Conservation (phyloP, 2,329 filamentous ascomycete species). For the Alternaria sp. region DNA sequence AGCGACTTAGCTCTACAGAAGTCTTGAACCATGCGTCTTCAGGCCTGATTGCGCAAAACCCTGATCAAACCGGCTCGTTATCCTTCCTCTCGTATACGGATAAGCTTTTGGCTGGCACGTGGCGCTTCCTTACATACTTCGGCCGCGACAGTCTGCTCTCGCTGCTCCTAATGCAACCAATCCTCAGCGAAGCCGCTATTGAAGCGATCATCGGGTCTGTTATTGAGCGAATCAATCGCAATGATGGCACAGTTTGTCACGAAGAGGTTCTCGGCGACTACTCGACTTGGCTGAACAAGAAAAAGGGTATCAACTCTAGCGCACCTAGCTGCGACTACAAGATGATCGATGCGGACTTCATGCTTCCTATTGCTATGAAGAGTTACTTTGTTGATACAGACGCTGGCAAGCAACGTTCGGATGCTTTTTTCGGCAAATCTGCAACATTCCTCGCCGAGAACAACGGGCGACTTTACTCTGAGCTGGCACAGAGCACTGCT, state of each 20-base stretch:
- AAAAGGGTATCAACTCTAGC: conserved; percentile 62
- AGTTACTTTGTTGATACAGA: conserved; percentile 64
- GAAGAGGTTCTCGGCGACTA: conserved; percentile 73
- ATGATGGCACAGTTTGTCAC: conserved; percentile 68
- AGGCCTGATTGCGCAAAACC: conserved; percentile 57
- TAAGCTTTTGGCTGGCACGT: conserved; percentile 70
- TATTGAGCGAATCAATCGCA: conserved; percentile 67
- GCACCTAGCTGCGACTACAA: conserved; percentile 66
- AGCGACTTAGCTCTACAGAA: conserved; percentile 60
- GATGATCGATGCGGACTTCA: conserved; percentile 71
- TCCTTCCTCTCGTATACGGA: conserved; percentile 70
- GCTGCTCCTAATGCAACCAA: conserved; percentile 64
- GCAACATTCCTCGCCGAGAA: conserved; percentile 63
- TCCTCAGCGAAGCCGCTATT: conserved; percentile 65
- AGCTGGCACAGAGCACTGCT: conserved; percentile 62
- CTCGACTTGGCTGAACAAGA: conserved; percentile 66
- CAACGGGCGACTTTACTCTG: conserved; percentile 61
- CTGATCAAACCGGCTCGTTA: conserved; percentile 61
- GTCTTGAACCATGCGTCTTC: conserved; percentile 61
- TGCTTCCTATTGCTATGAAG: conserved; percentile 65
- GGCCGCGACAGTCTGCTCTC: conserved; percentile 71
- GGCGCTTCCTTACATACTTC: conserved; percentile 73
- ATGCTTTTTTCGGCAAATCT: conserved; percentile 53
- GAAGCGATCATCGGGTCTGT: conserved; percentile 70
- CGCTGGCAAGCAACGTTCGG: conserved; percentile 52